Percentiles rank a stretch among this genome's conserved stretches.
phyloP scores from a whole-genome alignment of 1,139 yeast species.

The Protomyces inouyei region DNA sequence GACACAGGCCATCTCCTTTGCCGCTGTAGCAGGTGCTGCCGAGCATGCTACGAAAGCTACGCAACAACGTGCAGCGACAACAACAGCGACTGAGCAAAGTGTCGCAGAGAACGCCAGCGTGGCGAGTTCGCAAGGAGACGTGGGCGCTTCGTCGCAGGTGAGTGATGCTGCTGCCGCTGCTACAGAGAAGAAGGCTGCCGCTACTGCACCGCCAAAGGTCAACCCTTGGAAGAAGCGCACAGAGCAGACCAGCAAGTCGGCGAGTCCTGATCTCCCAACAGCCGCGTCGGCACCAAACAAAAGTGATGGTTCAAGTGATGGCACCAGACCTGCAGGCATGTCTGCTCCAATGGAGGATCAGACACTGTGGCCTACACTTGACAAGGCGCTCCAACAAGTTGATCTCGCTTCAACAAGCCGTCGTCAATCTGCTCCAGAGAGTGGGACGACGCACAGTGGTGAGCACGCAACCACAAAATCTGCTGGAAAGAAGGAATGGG shows the following conservation, averaged over 20 bases:
- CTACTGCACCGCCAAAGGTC: slow-evolving; percentile 20
- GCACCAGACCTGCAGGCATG: neutral
- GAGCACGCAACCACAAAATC: slow-evolving; percentile 3
- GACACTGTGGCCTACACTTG: slow-evolving; percentile 28
- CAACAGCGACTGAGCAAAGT: neutral
- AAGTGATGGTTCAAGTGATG: neutral
- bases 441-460: neutral
- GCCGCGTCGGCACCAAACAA: neutral
- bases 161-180: neutral
- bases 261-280: neutral
- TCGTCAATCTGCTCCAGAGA: neutral
- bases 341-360: slow-evolving; percentile 11
- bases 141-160: too few species aligned
- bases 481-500: slow-evolving; percentile 28
- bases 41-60: too few species aligned
- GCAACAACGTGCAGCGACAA: neutral
- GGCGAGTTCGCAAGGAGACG: too few species aligned
- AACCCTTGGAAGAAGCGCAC: slow-evolving; percentile 17
- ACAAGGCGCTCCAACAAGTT: slow-evolving; percentile 24
- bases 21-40: neutral
- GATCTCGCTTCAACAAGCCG: neutral
- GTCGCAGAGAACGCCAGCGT: neutral
- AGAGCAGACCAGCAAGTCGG: neutral
- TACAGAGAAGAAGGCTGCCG: neutral
- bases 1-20: neutral